Conservation (phyloP, 2,329 filamentous ascomycete genomes). For the Penicillium sclerotigenum region DNA sequence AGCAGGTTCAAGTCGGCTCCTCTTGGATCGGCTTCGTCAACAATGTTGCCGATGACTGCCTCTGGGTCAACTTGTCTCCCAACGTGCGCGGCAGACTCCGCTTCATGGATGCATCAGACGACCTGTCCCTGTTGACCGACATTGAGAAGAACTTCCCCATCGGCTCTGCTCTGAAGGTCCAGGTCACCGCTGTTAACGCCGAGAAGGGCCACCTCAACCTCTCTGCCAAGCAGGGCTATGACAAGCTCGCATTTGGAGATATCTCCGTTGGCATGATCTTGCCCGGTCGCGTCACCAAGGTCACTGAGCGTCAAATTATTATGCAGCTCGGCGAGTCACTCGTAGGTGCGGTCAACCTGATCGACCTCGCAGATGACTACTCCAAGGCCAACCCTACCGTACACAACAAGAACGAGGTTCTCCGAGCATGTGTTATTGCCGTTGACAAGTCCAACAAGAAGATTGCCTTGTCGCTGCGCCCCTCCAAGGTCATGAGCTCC, state of each 20-base stretch:
- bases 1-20: slow-evolving; percentile 69
- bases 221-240: slow-evolving; percentile 66
- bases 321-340: slow-evolving; percentile 80
- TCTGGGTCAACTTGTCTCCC: slow-evolving; percentile 90
- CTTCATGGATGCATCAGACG: slow-evolving; percentile 80
- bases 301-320: slow-evolving; percentile 77
- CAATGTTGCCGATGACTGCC: slow-evolving; percentile 72
- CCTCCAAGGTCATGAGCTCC: slow-evolving; percentile 86
- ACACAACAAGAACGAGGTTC: slow-evolving; percentile 78
- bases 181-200: slow-evolving; percentile 70
- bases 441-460: slow-evolving; percentile 83
- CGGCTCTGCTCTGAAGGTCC: slow-evolving; percentile 81
- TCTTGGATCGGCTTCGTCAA: slow-evolving; percentile 83
- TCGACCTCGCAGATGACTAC: slow-evolving; percentile 85
- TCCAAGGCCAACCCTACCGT: slow-evolving; percentile 71
- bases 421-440: slow-evolving; percentile 80
- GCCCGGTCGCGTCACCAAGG: slow-evolving; percentile 78
- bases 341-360: slow-evolving; percentile 74
- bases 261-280: slow-evolving; percentile 77
- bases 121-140: slow-evolving; percentile 74
- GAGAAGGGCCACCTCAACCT: slow-evolving; percentile 76
- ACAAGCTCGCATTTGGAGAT: slow-evolving; percentile 64
- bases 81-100: slow-evolving; percentile 81
- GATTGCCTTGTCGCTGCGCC: slow-evolving; percentile 74
- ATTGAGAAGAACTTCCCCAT: slow-evolving; percentile 78